Percentiles rank a stretch among this genome's conserved stretches.
Evolutionary conservation across 305 asterid species (phyloP).

Genomic region (Fraxinus sp.): DNA sequence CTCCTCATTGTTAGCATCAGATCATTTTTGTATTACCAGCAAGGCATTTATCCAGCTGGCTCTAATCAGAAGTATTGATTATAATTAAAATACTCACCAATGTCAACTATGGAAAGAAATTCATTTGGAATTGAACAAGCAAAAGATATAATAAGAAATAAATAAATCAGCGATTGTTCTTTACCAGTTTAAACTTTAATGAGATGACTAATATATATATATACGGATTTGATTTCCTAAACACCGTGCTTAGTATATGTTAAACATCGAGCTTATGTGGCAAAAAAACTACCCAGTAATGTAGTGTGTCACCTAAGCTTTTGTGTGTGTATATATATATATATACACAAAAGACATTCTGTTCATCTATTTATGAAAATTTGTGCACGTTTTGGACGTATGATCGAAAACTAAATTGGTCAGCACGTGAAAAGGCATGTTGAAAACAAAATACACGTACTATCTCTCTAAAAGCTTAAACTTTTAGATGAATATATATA

Average conservation of each 20-base stretch:
- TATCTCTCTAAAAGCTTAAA: no score
- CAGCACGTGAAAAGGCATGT: background rate
- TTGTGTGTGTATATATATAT: no score
- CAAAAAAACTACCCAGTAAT: no score
- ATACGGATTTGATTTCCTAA: no score
- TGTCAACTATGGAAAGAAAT: constrained; percentile 24
- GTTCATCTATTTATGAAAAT: background rate
- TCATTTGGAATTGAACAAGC: constrained; percentile 19
- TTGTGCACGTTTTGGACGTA: background rate
- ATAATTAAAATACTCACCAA: background rate
- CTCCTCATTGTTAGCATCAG: constrained; percentile 28
- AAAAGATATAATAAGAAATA: constrained; percentile 22
- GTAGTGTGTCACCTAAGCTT: no score
- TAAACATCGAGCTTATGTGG: no score
- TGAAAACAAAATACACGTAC: background rate
- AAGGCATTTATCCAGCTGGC: constrained; percentile 25
- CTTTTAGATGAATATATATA: no score
- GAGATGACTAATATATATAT: background rate
- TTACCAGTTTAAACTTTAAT: background rate
- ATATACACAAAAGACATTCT: background rate
- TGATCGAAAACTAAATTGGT: background rate
- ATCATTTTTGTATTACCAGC: background rate
- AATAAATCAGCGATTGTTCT: background rate
- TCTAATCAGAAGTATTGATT: constrained; percentile 17
- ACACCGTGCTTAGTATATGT: no score